phyloP scores from a whole-genome alignment of 768 basidiomycete species.

The Paxillus rubicundulus region DNA sequence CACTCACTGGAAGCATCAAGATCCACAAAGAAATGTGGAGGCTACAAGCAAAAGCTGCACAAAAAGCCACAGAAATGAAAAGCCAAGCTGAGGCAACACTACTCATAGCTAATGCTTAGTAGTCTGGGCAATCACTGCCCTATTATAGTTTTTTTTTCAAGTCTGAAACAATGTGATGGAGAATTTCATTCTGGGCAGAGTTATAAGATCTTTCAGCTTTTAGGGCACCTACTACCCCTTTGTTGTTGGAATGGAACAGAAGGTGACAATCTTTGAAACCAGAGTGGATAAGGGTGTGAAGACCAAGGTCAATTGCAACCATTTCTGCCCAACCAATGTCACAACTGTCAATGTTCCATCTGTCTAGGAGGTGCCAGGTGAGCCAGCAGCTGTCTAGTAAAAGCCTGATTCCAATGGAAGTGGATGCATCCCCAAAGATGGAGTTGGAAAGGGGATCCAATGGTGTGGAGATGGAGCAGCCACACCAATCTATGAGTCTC shows the following conservation, averaged over 20 bases:
- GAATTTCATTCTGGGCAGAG: too few species aligned
- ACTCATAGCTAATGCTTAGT: too few species aligned
- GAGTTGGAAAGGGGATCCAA: background rate
- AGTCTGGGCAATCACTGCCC: too few species aligned
- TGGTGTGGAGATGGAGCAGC: background rate
- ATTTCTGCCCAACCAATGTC: slow-evolving; percentile 46
- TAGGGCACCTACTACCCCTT: slow-evolving; percentile 30
- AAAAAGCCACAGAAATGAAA: too few species aligned
- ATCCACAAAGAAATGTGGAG: too few species aligned
- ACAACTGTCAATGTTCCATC: slow-evolving; percentile 28
- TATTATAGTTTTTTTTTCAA: too few species aligned
- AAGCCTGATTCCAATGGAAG: slow-evolving; percentile 40
- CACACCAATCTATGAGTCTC: background rate
- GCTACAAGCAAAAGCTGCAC: too few species aligned
- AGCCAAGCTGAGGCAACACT: too few species aligned
- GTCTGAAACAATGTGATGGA: too few species aligned
- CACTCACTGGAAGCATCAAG: too few species aligned
- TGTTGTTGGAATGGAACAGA: slow-evolving; percentile 40
- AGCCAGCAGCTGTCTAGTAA: slow-evolving; percentile 33
- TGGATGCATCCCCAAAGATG: slow-evolving; percentile 41
- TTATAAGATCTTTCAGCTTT: too few species aligned
- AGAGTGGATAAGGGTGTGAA: slow-evolving; percentile 29
- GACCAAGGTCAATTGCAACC: slow-evolving; percentile 41
- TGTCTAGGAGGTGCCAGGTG: slow-evolving; percentile 35
- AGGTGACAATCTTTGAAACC: slow-evolving; percentile 22